A percentile compares a stretch with the other conserved stretches of the same genome.
These are phyloP conservation scores for Nepenthes alata DNA, from an alignment of 179 eudicot genomes.

Conservation along the genomic window DNA sequence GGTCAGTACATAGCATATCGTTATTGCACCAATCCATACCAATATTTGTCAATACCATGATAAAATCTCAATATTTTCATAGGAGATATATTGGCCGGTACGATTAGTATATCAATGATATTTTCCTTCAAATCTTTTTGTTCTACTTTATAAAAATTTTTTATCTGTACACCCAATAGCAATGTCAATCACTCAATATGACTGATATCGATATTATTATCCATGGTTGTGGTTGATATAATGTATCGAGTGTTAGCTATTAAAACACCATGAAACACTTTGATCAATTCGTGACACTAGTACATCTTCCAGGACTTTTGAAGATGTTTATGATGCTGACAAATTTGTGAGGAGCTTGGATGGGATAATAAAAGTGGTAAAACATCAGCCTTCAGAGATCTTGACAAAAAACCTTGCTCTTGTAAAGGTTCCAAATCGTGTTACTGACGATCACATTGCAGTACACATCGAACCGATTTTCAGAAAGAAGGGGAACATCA, in stretches of 20 bases:
- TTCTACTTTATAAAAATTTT: too few species aligned
- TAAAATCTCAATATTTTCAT: too few species aligned
- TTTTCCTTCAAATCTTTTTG: too few species aligned
- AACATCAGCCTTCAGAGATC: slow-evolving; percentile 42
- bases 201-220: too few species aligned
- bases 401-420: slow-evolving; percentile 58
- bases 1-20: slow-evolving; percentile 27
- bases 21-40: not conserved
- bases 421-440: slow-evolving; percentile 74
- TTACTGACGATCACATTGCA: slow-evolving; percentile 55
- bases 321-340: slow-evolving; percentile 66
- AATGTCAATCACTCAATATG: too few species aligned
- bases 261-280: too few species aligned
- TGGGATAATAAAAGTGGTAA: slow-evolving; percentile 70
- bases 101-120: too few species aligned
- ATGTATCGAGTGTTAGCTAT: too few species aligned
- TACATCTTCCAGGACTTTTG: slow-evolving; percentile 54
- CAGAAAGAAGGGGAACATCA: slow-evolving; percentile 58
- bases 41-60: not conserved
- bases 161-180: too few species aligned
- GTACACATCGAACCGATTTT: slow-evolving; percentile 53
- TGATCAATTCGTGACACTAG: too few species aligned
- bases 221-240: too few species aligned
- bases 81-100: too few species aligned
- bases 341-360: slow-evolving; percentile 64